Conservation (phyloP, 2,329 filamentous ascomycete genomes). For the Arthrobotrys pseudoclavata region DNA sequence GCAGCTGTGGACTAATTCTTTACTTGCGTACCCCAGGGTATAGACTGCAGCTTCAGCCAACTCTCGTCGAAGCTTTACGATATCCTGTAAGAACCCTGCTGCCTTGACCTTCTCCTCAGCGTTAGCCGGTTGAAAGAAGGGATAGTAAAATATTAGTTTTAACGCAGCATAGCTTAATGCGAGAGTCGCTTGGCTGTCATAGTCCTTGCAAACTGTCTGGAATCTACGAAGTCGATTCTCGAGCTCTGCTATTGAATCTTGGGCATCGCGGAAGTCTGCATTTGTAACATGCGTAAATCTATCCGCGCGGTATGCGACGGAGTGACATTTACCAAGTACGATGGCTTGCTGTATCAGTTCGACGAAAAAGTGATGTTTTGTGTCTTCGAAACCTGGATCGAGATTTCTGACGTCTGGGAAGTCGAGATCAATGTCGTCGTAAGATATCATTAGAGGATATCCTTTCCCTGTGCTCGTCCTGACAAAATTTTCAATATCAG, state of each 20-base stretch:
- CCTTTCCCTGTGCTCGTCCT: constrained; percentile 63
- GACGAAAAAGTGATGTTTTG: constrained; percentile 61
- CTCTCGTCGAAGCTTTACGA: constrained; percentile 44
- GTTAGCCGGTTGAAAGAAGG: constrained; percentile 60
- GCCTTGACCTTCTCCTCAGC: constrained; percentile 58
- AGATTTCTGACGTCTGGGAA: constrained; percentile 60
- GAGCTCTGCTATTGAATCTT: constrained; percentile 52
- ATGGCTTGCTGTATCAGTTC: constrained; percentile 61
- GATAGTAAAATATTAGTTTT: constrained; percentile 61
- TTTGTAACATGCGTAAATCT: constrained; percentile 58
- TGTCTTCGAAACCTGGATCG: constrained; percentile 49
- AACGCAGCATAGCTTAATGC: constrained; percentile 61
- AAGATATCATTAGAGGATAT: constrained; percentile 62
- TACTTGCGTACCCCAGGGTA: constrained; percentile 60
- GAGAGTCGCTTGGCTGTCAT: constrained; percentile 57
- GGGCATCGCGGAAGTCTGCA: constrained; percentile 59
- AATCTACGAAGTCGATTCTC: constrained; percentile 49
- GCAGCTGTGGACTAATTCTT: constrained; percentile 61
- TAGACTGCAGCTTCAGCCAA: constrained; percentile 60
- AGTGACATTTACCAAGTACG: constrained; percentile 60
- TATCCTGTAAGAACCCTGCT: constrained; percentile 56
- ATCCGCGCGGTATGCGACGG: constrained; percentile 61
- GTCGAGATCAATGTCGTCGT: constrained; percentile 60
- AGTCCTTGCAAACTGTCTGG: constrained; percentile 42
- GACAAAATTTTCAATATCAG: constrained; percentile 7